Conservation (phyloP, 1,139 yeast species). For the Lizanozyma gosingica region DNA sequence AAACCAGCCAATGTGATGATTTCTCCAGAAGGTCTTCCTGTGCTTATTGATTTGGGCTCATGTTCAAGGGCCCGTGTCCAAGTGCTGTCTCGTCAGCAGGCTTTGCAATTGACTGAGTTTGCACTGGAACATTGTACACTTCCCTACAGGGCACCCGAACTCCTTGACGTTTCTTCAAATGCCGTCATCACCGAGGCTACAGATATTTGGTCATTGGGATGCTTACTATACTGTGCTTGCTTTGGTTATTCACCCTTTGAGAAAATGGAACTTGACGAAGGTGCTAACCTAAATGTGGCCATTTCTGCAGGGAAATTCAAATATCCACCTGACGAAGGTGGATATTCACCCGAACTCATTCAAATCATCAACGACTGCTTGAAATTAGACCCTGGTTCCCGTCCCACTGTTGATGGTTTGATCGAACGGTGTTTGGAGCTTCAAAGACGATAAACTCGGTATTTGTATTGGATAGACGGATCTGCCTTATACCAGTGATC, state of each 20-base stretch:
- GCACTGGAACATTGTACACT: slow-evolving; percentile 83
- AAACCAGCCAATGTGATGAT: slow-evolving; percentile 88
- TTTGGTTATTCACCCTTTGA: slow-evolving; percentile 85
- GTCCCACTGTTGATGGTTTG: slow-evolving; percentile 59
- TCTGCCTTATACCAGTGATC: too few relatives aligned
- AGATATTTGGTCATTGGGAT: slow-evolving; percentile 90
- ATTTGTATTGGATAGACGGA: too few relatives aligned
- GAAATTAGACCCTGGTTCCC: slow-evolving; percentile 43
- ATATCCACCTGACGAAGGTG: slow-evolving; percentile 45
- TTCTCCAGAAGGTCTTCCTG: slow-evolving; percentile 64
- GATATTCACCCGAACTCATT: slow-evolving; percentile 48
- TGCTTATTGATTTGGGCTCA: slow-evolving; percentile 79
- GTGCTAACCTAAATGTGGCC: slow-evolving; percentile 75
- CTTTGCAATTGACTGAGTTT: slow-evolving; percentile 67
- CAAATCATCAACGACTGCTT: slow-evolving; percentile 53
- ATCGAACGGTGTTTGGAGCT: slow-evolving; percentile 37
- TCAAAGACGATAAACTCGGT: slow-evolving; percentile 7
- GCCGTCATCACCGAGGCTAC: slow-evolving; percentile 57
- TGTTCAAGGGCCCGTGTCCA: slow-evolving; percentile 54
- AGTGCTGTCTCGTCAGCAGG: slow-evolving; percentile 56
- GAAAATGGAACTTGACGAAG: slow-evolving; percentile 67
- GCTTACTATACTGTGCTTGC: slow-evolving; percentile 67
- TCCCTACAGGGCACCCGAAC: slow-evolving; percentile 87
- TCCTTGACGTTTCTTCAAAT: slow-evolving; percentile 67
- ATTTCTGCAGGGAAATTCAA: slow-evolving; percentile 61